Evolutionary conservation across 257 asterid species (phyloP).

Genomic region (Solanum verrucosum): DNA sequence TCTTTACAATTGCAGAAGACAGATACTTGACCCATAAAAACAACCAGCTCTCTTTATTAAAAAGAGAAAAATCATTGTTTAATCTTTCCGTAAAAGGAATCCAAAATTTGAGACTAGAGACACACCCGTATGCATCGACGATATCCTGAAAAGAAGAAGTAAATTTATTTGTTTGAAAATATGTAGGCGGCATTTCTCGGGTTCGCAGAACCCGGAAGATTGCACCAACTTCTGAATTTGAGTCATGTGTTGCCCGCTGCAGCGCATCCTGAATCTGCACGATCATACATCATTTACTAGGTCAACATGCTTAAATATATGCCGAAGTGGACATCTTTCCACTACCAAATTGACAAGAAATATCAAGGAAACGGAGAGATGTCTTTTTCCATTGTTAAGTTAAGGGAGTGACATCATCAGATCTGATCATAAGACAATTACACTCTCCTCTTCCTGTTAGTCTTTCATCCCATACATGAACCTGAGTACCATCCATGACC

Average conservation of each 20-base stretch:
- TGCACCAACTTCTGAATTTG: slow-evolving; percentile 92
- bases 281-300: neutral
- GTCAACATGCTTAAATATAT: neutral
- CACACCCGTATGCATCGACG: slow-evolving; percentile 99
- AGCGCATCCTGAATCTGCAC: slow-evolving; percentile 80
- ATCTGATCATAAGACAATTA: neutral
- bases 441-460: neutral
- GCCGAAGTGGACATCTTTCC: neutral
- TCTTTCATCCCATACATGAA: neutral
- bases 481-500: neutral
- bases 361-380: neutral
- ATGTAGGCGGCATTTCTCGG: slow-evolving; percentile 94
- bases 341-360: neutral
- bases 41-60: neutral
- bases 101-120: slow-evolving; percentile 2
- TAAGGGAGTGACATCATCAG: neutral
- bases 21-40: neutral
- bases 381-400: neutral
- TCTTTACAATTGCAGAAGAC: neutral
- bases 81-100: neutral
- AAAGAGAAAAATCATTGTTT: neutral
- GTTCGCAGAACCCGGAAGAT: slow-evolving; percentile 81
- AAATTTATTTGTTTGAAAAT: slow-evolving; percentile 80
- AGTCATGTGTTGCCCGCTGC: slow-evolving; percentile 65
- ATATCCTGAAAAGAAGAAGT: slow-evolving; percentile 88